phyloP scores from a whole-genome alignment of 352 stramenopile species.

The Phytophthora sojae region DNA sequence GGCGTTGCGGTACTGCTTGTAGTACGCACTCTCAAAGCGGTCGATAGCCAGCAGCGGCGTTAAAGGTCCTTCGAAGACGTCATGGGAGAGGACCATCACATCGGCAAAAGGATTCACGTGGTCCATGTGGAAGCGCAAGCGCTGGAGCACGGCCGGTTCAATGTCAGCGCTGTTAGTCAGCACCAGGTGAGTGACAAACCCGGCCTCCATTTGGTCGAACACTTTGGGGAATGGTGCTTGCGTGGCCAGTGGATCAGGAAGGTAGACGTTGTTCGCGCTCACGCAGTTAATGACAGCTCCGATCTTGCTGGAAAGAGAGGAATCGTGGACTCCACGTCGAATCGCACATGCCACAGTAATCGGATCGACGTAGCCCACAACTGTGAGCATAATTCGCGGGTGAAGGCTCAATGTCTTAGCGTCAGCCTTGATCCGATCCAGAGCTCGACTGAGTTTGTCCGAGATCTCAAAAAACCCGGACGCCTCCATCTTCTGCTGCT shows the following conservation, averaged over 20 bases:
- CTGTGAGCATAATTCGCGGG: conserved; percentile 58
- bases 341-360: conserved; percentile 57
- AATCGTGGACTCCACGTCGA: conserved; percentile 26
- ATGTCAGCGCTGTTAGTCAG: conserved; percentile 68
- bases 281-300: conserved; percentile 60
- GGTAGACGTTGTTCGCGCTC: conserved; percentile 61
- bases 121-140: conserved; percentile 74
- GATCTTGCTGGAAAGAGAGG: conserved; percentile 46
- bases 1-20: conserved; percentile 54
- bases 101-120: conserved; percentile 77
- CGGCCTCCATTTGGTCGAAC: conserved; percentile 71
- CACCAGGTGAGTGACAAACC: conserved; percentile 73
- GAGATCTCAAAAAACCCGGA: conserved; percentile 35
- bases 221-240: conserved; percentile 65
- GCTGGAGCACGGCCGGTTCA: conserved; percentile 39
- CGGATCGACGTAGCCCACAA: conserved; percentile 67
- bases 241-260: conserved; percentile 45
- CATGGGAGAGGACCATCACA: conserved; percentile 65
- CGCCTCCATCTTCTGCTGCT: conserved; percentile 41
- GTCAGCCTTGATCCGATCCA: conserved; percentile 28
- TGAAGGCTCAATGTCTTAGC: conserved; percentile 31
- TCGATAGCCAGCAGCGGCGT: conserved; percentile 62
- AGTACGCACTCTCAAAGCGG: conserved; percentile 68
- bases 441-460: conserved; percentile 22
- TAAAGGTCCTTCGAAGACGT: conserved; percentile 71